Conservation (phyloP, 202 grass and related monocot species). For the Carex sylvatica region DNA sequence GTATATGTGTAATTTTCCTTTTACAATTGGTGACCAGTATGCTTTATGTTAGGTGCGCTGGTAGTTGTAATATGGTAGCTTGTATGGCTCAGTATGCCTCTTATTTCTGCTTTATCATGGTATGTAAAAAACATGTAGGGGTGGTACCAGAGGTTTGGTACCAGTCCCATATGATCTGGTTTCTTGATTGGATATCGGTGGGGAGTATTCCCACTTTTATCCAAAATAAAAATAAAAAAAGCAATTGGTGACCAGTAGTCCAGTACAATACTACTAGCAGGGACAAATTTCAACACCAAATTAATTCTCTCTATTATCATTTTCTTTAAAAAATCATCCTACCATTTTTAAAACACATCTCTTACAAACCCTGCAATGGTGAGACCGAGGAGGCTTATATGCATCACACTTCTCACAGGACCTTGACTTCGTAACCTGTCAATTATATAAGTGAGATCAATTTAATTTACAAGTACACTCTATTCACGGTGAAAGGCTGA, state of each 20-base stretch:
- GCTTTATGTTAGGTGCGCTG: too few relatives aligned
- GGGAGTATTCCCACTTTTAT: too few relatives aligned
- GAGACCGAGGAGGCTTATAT: slow-evolving; percentile 74
- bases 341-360: slow-evolving; percentile 98
- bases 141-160: too few relatives aligned
- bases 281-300: background rate
- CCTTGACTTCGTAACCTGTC: slow-evolving; percentile 62
- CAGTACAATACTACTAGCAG: too few relatives aligned
- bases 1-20: background rate
- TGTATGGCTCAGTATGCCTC: too few relatives aligned
- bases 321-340: slow-evolving; percentile 14
- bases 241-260: too few relatives aligned
- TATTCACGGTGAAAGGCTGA: background rate
- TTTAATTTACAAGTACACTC: background rate
- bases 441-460: background rate
- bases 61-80: too few relatives aligned
- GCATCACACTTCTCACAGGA: slow-evolving; percentile 85
- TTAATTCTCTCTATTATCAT: background rate
- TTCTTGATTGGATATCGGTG: too few relatives aligned
- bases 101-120: too few relatives aligned
- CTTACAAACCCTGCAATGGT: slow-evolving; percentile 87
- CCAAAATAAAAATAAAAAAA: too few relatives aligned
- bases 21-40: background rate
- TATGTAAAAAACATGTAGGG: too few relatives aligned
- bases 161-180: too few relatives aligned